Evolutionary conservation across 2,329 filamentous ascomycete genomes (phyloP).

Genomic region (Penicillium hordei): DNA sequence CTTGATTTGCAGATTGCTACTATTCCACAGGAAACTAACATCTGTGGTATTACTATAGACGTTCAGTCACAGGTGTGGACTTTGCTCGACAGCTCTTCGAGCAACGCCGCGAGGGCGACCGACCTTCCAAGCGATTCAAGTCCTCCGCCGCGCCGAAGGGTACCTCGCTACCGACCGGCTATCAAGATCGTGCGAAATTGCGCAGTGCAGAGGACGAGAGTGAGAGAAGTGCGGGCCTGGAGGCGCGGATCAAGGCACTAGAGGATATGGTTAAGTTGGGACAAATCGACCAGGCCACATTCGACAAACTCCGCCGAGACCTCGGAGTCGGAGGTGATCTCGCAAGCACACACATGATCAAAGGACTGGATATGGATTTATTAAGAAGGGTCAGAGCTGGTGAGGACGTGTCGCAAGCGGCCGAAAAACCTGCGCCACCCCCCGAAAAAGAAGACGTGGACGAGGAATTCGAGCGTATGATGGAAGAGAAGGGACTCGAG

Average conservation of each 20-base stretch:
- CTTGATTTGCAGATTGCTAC: not conserved
- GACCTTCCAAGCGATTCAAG: conserved; percentile 70
- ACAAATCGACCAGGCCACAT: conserved; percentile 77
- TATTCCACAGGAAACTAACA: not conserved
- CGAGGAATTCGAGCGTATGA: conserved; percentile 54
- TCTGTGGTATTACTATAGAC: conserved; percentile 47
- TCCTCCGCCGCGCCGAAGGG: conserved; percentile 77
- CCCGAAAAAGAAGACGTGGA: conserved; percentile 56
- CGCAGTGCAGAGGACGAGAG: conserved; percentile 58
- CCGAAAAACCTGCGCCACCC: conserved; percentile 27
- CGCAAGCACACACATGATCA: conserved; percentile 79
- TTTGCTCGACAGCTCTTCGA: conserved; percentile 86
- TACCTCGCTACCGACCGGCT: conserved; percentile 73
- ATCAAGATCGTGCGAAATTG: conserved; percentile 74
- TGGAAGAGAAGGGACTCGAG: conserved; percentile 40
- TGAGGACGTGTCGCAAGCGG: conserved; percentile 53
- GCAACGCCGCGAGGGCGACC: conserved; percentile 56
- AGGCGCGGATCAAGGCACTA: conserved; percentile 69
- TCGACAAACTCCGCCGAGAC: conserved; percentile 70
- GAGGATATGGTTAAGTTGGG: conserved; percentile 80
- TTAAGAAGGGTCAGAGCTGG: conserved; percentile 47
- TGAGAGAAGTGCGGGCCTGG: conserved; percentile 54
- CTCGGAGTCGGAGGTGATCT: conserved; percentile 78
- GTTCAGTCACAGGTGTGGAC: conserved; percentile 65
- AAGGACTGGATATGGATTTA: conserved; percentile 84